Evolutionary conservation across 208 protist genomes (phyloP).

Genomic region (Trypanosoma scelopori): DNA sequence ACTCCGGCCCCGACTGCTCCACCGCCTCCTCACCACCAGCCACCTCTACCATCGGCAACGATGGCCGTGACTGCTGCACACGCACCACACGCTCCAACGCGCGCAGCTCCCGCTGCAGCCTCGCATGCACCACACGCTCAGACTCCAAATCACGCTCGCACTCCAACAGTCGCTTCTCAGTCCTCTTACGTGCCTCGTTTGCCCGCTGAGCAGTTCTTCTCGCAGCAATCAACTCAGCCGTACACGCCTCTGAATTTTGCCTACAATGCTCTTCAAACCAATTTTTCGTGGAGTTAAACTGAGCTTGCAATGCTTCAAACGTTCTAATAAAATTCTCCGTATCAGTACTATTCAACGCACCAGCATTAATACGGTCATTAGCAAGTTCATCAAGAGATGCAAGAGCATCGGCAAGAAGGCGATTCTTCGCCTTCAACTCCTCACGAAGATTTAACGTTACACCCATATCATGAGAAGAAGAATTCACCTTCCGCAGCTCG

Average conservation of each 20-base stretch:
- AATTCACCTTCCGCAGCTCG: constrained; percentile 11
- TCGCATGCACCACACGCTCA: constrained; percentile 7
- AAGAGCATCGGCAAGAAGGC: neutral
- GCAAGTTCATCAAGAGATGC: constrained; percentile 3
- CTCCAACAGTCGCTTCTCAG: constrained; percentile 31
- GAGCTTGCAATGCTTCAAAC: constrained; percentile 10
- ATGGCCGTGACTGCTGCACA: neutral
- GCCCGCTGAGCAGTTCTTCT: constrained; percentile 39
- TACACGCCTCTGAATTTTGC: constrained; percentile 18
- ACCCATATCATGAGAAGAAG: neutral
- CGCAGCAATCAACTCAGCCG: constrained; percentile 43
- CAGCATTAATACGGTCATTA: neutral
- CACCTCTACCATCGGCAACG: neutral
- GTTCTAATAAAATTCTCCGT: neutral
- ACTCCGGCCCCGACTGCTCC: neutral
- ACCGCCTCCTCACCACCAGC: neutral
- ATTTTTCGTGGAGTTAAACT: constrained; percentile 4
- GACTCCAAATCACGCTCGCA: constrained; percentile 33
- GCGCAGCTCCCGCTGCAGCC: constrained; percentile 30
- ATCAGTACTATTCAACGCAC: neutral
- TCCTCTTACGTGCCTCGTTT: constrained; percentile 33
- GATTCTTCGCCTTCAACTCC: constrained; percentile 3
- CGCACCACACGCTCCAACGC: constrained; percentile 30
- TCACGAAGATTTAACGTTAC: neutral
- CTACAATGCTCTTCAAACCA: constrained; percentile 43